Base-by-base conservation (phyloP, 371 early-diverging fungal species). In the Rhizopus delemar region DNA sequence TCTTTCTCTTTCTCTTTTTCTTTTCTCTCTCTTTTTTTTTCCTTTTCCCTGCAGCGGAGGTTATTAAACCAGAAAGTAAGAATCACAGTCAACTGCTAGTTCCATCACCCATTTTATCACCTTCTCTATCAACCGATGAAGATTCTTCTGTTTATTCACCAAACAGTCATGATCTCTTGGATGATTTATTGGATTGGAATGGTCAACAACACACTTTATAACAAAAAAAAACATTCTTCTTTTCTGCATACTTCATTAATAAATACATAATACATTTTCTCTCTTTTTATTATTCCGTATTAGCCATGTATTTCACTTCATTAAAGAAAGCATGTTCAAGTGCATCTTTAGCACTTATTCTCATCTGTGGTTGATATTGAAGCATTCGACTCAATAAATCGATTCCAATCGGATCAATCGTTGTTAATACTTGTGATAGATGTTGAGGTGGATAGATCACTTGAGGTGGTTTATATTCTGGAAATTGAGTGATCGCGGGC, bases 401-500 rank as follows among this genome's bases (percentile, higher is more conserved):
- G 48, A 91, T 70, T 11, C 88, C 95, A 33, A 71, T 66, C 8
- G 83, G 69, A 50, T 92, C 93, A 65, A 95, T 82, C 70, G 82
- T 90, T 11, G 95, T 92, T 46, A 95, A 61, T 15, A 87, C 75
- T 28, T 84, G 75, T 29, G 78, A 81, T 52, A 94, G 75, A 22
- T 76, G 72, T 60, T 82, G 85, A 13, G 83, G 80, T 39, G 90
- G 89, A 66, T 90, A 91, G 39, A 82, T 71, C 11, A 86, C 88
- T 60, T 91, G 89, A 62, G 82, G 85, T 32, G 80, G 70, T 64
- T 91, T 90, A 80, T 89, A 98, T 71, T 98, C 97, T 41, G 94
- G 93, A 46, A 95, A 74, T 62, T 93, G 86, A 31, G 87, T 82
- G 9, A 99, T 89, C 8, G 87, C 85, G 1, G 95, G 94, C 99